phyloP scores from a whole-genome alignment of 164 flowering plant genomes.

The Cinnamomum micranthum region DNA sequence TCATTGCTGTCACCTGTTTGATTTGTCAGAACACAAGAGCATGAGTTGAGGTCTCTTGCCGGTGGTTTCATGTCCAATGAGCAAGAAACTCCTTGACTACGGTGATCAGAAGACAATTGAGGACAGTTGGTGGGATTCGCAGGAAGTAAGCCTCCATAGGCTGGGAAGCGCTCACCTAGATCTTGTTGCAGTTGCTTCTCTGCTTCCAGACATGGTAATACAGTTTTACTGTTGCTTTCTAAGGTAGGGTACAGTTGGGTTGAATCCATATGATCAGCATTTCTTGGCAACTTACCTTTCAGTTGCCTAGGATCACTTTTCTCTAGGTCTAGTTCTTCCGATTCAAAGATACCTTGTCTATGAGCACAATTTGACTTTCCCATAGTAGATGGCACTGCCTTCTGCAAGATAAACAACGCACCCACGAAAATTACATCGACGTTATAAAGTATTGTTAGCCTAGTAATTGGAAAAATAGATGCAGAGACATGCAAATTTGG shows the following conservation, averaged over 20 bases:
- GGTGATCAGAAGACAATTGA: not conserved
- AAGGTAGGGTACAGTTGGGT: not conserved
- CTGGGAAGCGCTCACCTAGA: not conserved
- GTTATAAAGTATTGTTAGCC: not conserved
- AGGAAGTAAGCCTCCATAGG: not conserved
- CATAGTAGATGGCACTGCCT: not conserved
- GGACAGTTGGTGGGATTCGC: slow-evolving; percentile 2
- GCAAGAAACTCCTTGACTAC: no score
- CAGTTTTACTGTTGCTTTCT: not conserved
- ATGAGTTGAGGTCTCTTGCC: slow-evolving; percentile 4
- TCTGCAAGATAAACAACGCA: slow-evolving; percentile 11
- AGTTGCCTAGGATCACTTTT: slow-evolving; percentile 6
- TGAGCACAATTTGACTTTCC: not conserved
- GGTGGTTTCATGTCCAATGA: not conserved
- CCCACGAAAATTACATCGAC: not conserved
- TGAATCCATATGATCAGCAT: not conserved
- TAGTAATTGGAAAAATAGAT: not conserved
- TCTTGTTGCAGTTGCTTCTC: not conserved
- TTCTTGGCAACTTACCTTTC: not conserved
- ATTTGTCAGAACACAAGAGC: not conserved
- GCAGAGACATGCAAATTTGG: not conserved
- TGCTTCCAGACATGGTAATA: slow-evolving; percentile 1
- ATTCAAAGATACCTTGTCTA: not conserved
- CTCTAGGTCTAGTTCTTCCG: not conserved
- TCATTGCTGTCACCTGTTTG: slow-evolving; percentile 8